Evolutionary conservation across 2,329 filamentous ascomycete species (phyloP).

Genomic region (Epichloe coenophiala): DNA sequence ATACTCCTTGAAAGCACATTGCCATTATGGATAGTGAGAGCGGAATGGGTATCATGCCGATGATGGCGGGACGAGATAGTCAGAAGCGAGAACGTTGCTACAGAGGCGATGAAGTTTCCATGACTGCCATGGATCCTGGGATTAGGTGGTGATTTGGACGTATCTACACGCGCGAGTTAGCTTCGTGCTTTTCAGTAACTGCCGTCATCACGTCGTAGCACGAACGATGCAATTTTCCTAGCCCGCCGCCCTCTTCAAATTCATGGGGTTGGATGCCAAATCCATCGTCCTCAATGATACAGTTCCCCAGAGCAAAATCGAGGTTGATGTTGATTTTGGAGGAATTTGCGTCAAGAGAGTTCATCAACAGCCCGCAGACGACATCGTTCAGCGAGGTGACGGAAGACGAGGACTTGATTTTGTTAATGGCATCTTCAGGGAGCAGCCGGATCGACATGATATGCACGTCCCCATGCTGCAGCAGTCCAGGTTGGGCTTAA

Average conservation of each 20-base stretch:
- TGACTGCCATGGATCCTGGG: slow-evolving; percentile 46
- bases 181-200: background rate
- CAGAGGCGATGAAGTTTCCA: slow-evolving; percentile 65
- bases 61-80: slow-evolving; percentile 61
- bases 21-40: slow-evolving; percentile 57
- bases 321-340: slow-evolving; percentile 55
- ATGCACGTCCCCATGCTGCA: slow-evolving; percentile 5
- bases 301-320: slow-evolving; percentile 64
- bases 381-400: slow-evolving; percentile 64
- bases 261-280: slow-evolving; percentile 60
- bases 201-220: slow-evolving; percentile 5
- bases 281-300: slow-evolving; percentile 75
- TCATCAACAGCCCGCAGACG: slow-evolving; percentile 60
- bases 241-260: slow-evolving; percentile 53
- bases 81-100: slow-evolving; percentile 64
- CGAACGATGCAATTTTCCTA: slow-evolving; percentile 64
- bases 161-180: slow-evolving; percentile 38
- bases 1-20: slow-evolving; percentile 48
- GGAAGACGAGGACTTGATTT: slow-evolving; percentile 70
- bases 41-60: slow-evolving; percentile 45
- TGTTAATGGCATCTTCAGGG: slow-evolving; percentile 56
- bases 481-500: background rate
- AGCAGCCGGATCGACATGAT: slow-evolving; percentile 55
- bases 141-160: slow-evolving; percentile 52
- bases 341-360: slow-evolving; percentile 71